A percentile compares a stretch with the other conserved stretches of the same genome.
These are phyloP conservation scores for Heracleum sosnowskyi DNA, from an alignment of 129 eudicot genomes.

Conservation along the genomic window DNA sequence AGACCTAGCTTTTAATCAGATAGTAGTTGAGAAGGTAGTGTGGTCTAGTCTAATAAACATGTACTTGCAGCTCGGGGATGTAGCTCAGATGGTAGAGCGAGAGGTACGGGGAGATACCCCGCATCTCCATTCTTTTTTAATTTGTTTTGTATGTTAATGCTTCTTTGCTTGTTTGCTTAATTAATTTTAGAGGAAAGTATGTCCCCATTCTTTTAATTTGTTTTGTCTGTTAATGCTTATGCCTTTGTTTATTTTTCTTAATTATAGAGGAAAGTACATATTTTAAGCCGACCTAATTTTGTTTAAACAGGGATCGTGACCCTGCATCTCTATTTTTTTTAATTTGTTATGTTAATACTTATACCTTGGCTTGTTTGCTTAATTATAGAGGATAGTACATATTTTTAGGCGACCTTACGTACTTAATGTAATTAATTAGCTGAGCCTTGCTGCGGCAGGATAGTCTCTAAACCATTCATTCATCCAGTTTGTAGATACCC, in stretches of 20 bases:
- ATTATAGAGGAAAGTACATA: no score
- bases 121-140: no score
- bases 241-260: no score
- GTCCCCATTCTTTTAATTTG: no score
- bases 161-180: neutral
- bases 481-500: neutral
- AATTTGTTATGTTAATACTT: neutral
- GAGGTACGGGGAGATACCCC: no score
- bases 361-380: neutral
- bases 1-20: neutral
- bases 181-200: no score
- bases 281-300: no score
- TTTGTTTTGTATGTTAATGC: no score
- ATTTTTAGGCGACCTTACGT: neutral
- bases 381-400: neutral
- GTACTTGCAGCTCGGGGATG: slow-evolving; percentile 33
- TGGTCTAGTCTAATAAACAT: no score
- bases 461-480: neutral
- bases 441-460: neutral
- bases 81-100: slow-evolving; percentile 53
- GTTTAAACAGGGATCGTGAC: no score
- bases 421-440: neutral
- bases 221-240: no score
- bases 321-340: neutral
- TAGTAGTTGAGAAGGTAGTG: neutral